A percentile compares a stretch with the other conserved stretches of the same genome.
Conservation (phyloP, 1,139 yeast species). For the Saccharomycopsis phalli region DNA sequence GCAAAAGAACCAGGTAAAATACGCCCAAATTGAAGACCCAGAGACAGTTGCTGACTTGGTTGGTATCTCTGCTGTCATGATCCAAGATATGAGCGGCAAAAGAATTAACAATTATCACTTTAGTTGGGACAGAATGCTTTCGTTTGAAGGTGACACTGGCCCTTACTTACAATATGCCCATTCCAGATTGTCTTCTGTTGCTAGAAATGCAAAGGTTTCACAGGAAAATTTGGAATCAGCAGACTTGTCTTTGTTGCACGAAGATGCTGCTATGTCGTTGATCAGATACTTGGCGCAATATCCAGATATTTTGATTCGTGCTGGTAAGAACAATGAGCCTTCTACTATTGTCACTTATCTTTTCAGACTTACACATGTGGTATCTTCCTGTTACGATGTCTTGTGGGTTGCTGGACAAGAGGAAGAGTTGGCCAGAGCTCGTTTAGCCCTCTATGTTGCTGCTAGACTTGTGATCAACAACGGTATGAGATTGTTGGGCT, state of each 20-base stretch:
- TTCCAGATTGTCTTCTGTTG: constrained; percentile 91
- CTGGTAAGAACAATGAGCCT: constrained; percentile 83
- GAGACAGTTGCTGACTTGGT: constrained; percentile 92
- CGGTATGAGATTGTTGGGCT: constrained; percentile 86
- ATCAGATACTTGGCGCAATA: constrained; percentile 79
- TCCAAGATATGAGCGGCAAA: constrained; percentile 98
- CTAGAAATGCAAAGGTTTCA: constrained; percentile 61
- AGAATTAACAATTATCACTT: constrained; percentile 94
- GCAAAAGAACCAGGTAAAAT: constrained; percentile 87
- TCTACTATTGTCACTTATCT: constrained; percentile 90
- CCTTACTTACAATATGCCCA: constrained; percentile 98
- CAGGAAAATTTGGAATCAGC: constrained; percentile 36
- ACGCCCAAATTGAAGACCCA: constrained; percentile 90
- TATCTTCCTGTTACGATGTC: constrained; percentile 89
- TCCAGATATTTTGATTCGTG: constrained; percentile 84
- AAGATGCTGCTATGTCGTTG: constrained; percentile 65
- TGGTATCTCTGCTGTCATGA: constrained; percentile 97
- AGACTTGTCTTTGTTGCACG: constrained; percentile 62
- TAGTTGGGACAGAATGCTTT: constrained; percentile 97
- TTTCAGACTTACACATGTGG: constrained; percentile 86
- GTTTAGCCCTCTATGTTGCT: constrained; percentile 85
- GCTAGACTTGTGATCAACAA: constrained; percentile 86
- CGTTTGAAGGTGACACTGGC: constrained; percentile 99
- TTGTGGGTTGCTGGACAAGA: constrained; percentile 98
- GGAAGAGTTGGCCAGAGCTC: constrained; percentile 77